These are phyloP conservation scores for Pyrus betulifolia DNA, from an alignment of 306 rosid genomes.

Conservation along the genomic window DNA sequence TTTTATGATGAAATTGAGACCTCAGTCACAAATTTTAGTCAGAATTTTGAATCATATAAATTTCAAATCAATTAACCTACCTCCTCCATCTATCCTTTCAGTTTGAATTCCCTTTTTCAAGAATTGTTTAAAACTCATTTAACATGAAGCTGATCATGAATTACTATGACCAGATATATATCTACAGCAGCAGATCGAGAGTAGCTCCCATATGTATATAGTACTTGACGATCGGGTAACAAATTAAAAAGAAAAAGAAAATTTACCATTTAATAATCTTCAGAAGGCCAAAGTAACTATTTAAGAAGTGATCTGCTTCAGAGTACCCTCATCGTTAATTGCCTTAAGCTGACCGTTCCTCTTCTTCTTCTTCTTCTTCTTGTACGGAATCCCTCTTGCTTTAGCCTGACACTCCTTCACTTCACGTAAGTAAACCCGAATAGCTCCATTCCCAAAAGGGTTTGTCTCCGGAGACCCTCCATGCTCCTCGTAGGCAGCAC, in stretches of 20 bases:
- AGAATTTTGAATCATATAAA: not conserved
- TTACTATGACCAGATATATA: not conserved
- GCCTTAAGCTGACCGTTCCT: conserved; percentile 44
- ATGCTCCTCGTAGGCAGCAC: conserved; percentile 85
- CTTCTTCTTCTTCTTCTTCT: conserved; percentile 87
- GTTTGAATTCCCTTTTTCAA: not conserved
- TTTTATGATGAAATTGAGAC: conserved; percentile 9
- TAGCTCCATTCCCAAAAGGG: conserved; percentile 79
- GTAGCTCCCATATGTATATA: not conserved
- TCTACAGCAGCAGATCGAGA: too few relatives aligned
- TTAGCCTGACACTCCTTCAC: conserved; percentile 83
- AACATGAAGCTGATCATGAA: not conserved
- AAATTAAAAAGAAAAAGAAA: not conserved
- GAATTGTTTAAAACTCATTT: not conserved
- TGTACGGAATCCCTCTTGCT: conserved; percentile 76
- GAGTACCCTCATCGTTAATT: conserved; percentile 21
- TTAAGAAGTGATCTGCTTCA: conserved; percentile 41
- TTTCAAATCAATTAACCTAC: not conserved
- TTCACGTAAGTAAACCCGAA: conserved; percentile 72
- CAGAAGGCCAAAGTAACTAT: conserved; percentile 26
- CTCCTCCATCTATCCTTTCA: not conserved
- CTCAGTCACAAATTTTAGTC: not conserved
- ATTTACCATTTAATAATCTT: conserved; percentile 39
- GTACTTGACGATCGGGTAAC: not conserved
- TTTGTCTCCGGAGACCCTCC: conserved; percentile 69